Evolutionary conservation across 164 flowering plant genomes (phyloP).

Genomic region (Sedum album): DNA sequence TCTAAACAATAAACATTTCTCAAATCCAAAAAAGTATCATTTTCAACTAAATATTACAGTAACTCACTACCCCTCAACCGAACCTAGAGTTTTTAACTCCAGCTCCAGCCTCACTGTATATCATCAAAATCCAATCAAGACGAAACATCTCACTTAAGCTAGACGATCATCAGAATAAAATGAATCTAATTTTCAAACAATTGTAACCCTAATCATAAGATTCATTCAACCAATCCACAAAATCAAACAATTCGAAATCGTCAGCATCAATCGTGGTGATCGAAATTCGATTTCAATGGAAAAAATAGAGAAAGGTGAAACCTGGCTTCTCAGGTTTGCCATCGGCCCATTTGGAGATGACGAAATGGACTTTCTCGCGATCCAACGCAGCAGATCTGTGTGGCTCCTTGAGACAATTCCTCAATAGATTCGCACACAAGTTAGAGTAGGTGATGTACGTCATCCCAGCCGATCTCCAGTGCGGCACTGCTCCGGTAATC

Average conservation of each 20-base stretch:
- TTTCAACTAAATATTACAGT: no score
- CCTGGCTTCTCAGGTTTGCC: constrained; percentile 72
- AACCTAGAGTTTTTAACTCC: no score
- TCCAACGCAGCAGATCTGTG: constrained; percentile 50
- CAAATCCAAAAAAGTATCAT: no score
- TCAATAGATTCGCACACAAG: constrained; percentile 75
- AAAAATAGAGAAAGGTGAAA: constrained; percentile 14
- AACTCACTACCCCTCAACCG: no score
- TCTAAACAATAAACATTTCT: no score
- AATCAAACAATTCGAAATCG: background rate
- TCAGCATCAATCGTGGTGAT: no score
- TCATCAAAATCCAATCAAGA: no score
- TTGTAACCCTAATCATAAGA: no score
- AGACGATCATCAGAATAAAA: no score
- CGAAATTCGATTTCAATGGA: background rate
- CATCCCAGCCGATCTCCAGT: constrained; percentile 98
- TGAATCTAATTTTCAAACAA: no score
- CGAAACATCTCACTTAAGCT: no score
- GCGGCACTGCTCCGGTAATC: constrained; percentile 62
- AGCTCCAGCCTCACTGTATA: no score
- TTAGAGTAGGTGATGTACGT: constrained; percentile 91
- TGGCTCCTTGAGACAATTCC: constrained; percentile 92
- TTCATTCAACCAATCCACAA: background rate
- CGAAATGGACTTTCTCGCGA: constrained; percentile 90
- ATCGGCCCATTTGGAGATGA: constrained; percentile 69